Evolutionary conservation across 139 green algal genomes (phyloP).

Genomic region (Mesostigma viride): DNA sequence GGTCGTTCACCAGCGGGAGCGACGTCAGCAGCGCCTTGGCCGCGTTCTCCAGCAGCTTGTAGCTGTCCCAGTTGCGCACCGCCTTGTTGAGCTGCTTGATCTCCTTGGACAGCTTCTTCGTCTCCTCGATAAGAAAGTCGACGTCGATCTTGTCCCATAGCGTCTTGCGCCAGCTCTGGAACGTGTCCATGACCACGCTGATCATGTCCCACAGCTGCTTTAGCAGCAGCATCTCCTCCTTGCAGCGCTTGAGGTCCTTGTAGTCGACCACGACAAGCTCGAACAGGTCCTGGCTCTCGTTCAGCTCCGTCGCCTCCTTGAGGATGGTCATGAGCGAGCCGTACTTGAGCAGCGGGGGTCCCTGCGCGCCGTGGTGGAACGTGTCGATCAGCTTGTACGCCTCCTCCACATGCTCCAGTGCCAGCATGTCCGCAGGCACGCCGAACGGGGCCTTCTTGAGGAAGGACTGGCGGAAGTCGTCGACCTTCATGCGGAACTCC

Average conservation of each 20-base stretch:
- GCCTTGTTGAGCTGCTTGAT: slow-evolving; percentile 69
- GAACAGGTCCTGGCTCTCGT: slow-evolving; percentile 79
- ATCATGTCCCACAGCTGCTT: slow-evolving; percentile 75
- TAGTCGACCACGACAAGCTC: slow-evolving; percentile 75
- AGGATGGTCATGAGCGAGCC: slow-evolving; percentile 51
- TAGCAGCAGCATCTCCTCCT: slow-evolving; percentile 71
- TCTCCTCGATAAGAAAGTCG: slow-evolving; percentile 69
- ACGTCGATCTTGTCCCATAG: slow-evolving; percentile 78
- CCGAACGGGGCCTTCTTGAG: slow-evolving; percentile 57
- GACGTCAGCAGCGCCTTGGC: slow-evolving; percentile 72
- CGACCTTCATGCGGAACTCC: slow-evolving; percentile 59
- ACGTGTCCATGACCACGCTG: slow-evolving; percentile 64
- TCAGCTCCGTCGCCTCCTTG: slow-evolving; percentile 58
- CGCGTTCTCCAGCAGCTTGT: slow-evolving; percentile 64
- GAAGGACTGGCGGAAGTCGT: slow-evolving; percentile 72
- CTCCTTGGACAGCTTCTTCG: slow-evolving; percentile 73
- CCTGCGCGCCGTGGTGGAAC: slow-evolving; percentile 22
- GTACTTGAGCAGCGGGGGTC: slow-evolving; percentile 42
- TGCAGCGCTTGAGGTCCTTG: slow-evolving; percentile 61
- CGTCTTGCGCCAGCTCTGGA: slow-evolving; percentile 67
- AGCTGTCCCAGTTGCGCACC: slow-evolving; percentile 66
- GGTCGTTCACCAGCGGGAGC: slow-evolving; percentile 72
- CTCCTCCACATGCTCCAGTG: slow-evolving; percentile 37
- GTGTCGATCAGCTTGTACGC: slow-evolving; percentile 21
- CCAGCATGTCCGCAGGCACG: slow-evolving; percentile 25